Percentiles rank a stretch among this genome's conserved stretches.
phyloP scores from a whole-genome alignment of 805 yeast genomes.

The Teunomyces barrocoloradensis region DNA sequence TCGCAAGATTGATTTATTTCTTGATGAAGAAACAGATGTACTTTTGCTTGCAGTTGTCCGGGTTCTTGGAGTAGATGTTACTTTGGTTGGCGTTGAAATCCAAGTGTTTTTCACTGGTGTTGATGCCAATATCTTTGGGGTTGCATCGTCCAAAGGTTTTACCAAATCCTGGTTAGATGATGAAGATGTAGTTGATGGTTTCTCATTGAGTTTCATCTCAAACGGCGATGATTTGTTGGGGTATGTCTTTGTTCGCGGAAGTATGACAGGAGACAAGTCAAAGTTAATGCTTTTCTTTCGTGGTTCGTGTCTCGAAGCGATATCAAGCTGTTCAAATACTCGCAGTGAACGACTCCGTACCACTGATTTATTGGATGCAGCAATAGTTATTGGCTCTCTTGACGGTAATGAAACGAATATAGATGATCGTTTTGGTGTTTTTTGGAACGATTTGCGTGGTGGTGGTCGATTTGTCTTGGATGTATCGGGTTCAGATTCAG shows the following conservation, averaged over 20 bases:
- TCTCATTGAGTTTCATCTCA: not conserved
- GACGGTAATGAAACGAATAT: conserved; percentile 37
- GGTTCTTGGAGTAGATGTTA: not conserved
- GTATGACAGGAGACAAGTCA: conserved; percentile 1
- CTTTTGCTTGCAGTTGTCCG: not conserved
- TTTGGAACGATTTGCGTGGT: conserved; percentile 9
- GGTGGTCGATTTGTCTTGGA: conserved; percentile 4
- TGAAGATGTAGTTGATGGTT: not conserved
- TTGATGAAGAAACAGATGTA: not conserved
- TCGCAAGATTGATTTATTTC: not conserved
- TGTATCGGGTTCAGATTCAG: not conserved
- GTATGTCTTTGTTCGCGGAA: not conserved
- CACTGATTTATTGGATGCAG: conserved; percentile 5
- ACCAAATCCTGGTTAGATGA: not conserved
- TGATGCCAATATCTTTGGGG: not conserved
- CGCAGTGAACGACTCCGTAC: conserved; percentile 16
- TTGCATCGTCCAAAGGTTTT: not conserved
- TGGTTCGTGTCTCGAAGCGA: conserved; percentile 11
- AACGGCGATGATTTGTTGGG: not conserved
- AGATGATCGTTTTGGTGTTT: conserved; percentile 32
- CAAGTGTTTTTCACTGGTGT: not conserved
- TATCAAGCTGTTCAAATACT: conserved; percentile 14
- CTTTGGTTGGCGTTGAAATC: not conserved
- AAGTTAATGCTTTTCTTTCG: conserved; percentile 2
- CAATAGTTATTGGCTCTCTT: conserved; percentile 33